Evolutionary conservation across 805 yeast genomes (phyloP).

Genomic region (Teunomyces pallodes): DNA sequence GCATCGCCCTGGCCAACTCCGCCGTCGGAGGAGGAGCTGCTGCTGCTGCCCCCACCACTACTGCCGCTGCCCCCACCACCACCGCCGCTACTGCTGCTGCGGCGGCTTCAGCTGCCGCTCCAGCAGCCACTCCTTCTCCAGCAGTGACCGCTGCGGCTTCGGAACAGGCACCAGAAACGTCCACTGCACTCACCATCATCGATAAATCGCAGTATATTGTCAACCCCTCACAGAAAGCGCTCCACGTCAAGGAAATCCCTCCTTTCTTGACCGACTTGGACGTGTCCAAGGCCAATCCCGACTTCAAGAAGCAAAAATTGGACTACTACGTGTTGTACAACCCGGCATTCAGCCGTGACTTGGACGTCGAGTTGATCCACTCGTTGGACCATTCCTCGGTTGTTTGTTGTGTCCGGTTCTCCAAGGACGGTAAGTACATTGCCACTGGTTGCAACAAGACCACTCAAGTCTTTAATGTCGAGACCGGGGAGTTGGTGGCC

Average conservation of each 20-base stretch:
- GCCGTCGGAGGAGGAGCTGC: no score
- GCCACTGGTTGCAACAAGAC: conserved; percentile 98
- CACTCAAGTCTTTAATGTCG: conserved; percentile 90
- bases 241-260: conserved; percentile 73
- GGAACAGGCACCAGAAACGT: conserved; percentile 20
- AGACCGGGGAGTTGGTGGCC: conserved; percentile 86
- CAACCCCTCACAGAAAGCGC: conserved; percentile 43
- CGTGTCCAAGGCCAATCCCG: conserved; percentile 69
- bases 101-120: conserved; percentile 4
- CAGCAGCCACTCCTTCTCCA: conserved; percentile 5
- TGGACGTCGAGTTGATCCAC: conserved; percentile 86
- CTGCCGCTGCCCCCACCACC: background rate
- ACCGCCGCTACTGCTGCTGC: conserved; percentile 11
- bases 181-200: conserved; percentile 33
- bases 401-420: conserved; percentile 94
- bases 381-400: conserved; percentile 91
- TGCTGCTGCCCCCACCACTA: background rate
- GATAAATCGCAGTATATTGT: conserved; percentile 43
- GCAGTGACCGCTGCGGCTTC: conserved; percentile 14
- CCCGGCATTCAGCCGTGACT: conserved; percentile 63
- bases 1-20: background rate
- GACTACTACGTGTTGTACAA: conserved; percentile 89
- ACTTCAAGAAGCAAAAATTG: conserved; percentile 74
- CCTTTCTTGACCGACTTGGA: conserved; percentile 81
- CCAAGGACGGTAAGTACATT: conserved; percentile 83